Percentiles rank a stretch among this genome's conserved stretches.
These are phyloP conservation scores for Lactarius quietus DNA, from an alignment of 768 basidiomycete species.

Conservation along the genomic window DNA sequence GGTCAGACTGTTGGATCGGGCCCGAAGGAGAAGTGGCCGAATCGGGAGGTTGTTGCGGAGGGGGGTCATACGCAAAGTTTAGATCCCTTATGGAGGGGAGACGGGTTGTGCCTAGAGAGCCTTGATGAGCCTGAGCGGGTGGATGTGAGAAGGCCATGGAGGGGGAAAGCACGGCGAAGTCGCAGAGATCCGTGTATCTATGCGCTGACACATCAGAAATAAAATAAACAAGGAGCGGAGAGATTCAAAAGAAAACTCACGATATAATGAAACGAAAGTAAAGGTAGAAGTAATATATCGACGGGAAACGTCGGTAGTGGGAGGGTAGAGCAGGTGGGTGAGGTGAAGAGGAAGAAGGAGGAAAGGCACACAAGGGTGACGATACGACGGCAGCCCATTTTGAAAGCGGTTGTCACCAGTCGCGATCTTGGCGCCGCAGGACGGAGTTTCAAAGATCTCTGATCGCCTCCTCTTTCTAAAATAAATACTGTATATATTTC, in stretches of 20 bases:
- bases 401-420: slow-evolving; percentile 26
- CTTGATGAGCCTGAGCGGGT: slow-evolving; percentile 38
- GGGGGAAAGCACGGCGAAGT: slow-evolving; percentile 19
- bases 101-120: slow-evolving; percentile 44
- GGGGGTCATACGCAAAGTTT: slow-evolving; percentile 50
- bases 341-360: slow-evolving; percentile 12
- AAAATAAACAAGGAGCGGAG: slow-evolving; percentile 13
- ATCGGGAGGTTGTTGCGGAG: slow-evolving; percentile 32
- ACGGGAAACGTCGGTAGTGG: background rate
- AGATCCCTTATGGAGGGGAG: slow-evolving; percentile 73
- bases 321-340: slow-evolving; percentile 3
- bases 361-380: slow-evolving; percentile 18
- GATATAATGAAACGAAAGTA: background rate
- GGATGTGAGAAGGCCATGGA: slow-evolving; percentile 52
- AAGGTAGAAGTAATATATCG: background rate
- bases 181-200: slow-evolving; percentile 60
- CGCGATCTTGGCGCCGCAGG: slow-evolving; percentile 28
- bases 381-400: slow-evolving; percentile 20
- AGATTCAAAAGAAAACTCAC: slow-evolving; percentile 24
- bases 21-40: slow-evolving; percentile 32
- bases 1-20: slow-evolving; percentile 33
- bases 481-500: slow-evolving; percentile 1
- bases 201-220: slow-evolving; percentile 54
- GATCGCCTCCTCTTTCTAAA: slow-evolving; percentile 17
- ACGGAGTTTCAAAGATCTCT: slow-evolving; percentile 27